Evolutionary conservation across 2,329 filamentous ascomycete species (phyloP), one percentile per base, ranked within the genome.

Genomic region (Nectriaceae sp.): DNA sequence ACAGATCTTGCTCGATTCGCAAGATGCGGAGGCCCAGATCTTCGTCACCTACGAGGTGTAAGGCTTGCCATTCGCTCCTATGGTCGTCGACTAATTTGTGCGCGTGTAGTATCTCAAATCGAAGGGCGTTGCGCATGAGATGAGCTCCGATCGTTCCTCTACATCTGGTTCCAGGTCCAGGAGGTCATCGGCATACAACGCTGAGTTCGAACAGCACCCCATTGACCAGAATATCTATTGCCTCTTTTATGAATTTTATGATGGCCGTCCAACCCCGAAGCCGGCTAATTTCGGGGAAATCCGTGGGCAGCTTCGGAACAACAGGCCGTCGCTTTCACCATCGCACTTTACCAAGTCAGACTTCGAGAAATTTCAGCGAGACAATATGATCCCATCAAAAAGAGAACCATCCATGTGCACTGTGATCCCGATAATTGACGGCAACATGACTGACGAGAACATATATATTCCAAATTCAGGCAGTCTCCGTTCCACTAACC

Each of bases 201-300:
- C 57, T 37, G 54, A 60, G 47, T 74, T 73, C 56, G 60, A 70
- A 44, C 64, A 69, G 45, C 61, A 70, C 40, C 53, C 74, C 36
- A 65, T 66, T 44, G 65, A 75, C 46, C 37, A 65, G 51, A 47
- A 47, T 15, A 53, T 73, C 33, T 66, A 69, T 42, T 53, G 64
- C 21, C 21, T 48, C 46, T 63, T 57, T 59, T 44, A 60, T 6
- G 62, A 69, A n/a, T 49, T 69, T n/a, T 53, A 52, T 19, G 42
- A 57, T 41, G 62, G 57, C 46, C 41, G 71, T 16, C 47, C 48
- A 16, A 47, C 46, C 31, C 62, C 35, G 16, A n/a, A n/a, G n/a
- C n/a, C n/a, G n/a, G n/a, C n/a, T n/a, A n/a, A n/a, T n/a, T n/a
- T n/a, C n/a, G n/a, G n/a, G n/a, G n/a, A n/a, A n/a, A n/a, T n/a